Evolutionary conservation across 768 basidiomycete species (phyloP), one percentile per base, ranked within the genome.

Genomic region (Tulasnella sp.): DNA sequence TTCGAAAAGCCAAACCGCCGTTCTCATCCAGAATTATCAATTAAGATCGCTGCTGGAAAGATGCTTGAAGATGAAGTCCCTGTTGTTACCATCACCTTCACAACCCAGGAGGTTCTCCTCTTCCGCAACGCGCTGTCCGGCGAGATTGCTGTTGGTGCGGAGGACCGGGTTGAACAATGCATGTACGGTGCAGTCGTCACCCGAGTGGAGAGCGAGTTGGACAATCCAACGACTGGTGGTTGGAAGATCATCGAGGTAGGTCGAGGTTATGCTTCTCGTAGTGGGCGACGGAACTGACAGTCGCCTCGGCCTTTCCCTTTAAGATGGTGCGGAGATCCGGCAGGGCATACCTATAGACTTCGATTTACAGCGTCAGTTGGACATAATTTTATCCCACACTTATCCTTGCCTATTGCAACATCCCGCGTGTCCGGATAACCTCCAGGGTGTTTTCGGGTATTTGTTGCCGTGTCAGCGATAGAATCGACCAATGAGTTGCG

Each of bases 241-340:
- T 99, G 97, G 97, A 99, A 98, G 84, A 89, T 99, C 72, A 88
- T 98, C 36, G 97, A 99, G 90, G 95, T 96, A 81, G 71, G 88
- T 84, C 19, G 42, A 71, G 7, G 19, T 12, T 1, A 36, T 0
- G 15, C 25, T 29, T 71, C 19, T 71, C 69, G n/a, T 22, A 25
- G 8, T 15, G 37, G 36, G 34, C 34, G 12, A 72, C n/a, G 29
- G 31, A 19, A 72, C 40, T 72, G 15, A 71, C 69, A 25, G n/a
- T 17, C 37, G 29, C 25, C 31, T 14, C 12, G 58, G 31, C 58
- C 38, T 25, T n/a, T n/a, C 19, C 40, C 31, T 31, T 72, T 15
- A 17, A 72, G 71, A 72, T 72, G 71, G 71, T 72, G 9, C 71
- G 71, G 29, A n/a, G 71, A 25, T 72, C 71, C 0, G 37, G 38